Conservation (phyloP, 768 basidiomycete species). For the Boletus sp. region DNA sequence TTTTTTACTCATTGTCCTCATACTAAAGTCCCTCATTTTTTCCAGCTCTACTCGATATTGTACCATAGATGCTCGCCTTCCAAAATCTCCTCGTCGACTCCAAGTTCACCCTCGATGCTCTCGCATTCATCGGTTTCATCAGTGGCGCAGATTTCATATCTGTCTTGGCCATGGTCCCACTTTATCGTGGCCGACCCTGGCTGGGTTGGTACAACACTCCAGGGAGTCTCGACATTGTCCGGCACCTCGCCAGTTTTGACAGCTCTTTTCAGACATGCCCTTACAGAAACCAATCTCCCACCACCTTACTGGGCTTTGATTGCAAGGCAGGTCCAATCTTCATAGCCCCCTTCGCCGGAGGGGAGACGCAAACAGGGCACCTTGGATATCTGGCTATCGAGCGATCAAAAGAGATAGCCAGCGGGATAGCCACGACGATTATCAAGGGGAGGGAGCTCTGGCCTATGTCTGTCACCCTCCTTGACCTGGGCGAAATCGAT, state of each 20-base stretch:
- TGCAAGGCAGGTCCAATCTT: neutral
- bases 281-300: neutral
- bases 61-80: too few species aligned
- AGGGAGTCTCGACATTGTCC: neutral
- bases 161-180: neutral
- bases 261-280: neutral
- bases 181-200: neutral
- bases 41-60: too few species aligned
- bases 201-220: neutral
- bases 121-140: neutral
- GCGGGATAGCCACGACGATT: neutral
- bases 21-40: too few species aligned
- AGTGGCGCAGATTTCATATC: neutral
- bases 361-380: neutral
- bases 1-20: too few species aligned
- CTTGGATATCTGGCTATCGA: neutral
- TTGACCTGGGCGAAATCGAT: neutral
- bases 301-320: neutral
- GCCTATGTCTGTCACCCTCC: neutral
- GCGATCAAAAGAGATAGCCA: neutral
- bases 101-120: neutral
- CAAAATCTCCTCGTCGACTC: neutral
- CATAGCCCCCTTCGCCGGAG: neutral
- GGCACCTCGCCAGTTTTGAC: neutral
- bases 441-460: accelerated